Evolutionary conservation across 768 basidiomycete species (phyloP).

Genomic region (Baorangia bicolor): DNA sequence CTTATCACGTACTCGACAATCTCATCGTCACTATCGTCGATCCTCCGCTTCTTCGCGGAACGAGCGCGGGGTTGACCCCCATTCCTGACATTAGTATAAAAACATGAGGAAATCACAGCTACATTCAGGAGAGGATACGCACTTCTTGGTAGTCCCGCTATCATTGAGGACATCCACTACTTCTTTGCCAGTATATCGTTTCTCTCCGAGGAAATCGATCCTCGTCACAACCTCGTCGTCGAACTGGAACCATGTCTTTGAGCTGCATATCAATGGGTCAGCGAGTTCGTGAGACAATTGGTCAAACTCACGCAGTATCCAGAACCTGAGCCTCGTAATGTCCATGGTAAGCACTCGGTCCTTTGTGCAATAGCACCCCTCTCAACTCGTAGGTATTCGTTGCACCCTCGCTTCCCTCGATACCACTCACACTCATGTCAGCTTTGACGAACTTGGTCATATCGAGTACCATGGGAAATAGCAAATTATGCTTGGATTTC

Average conservation of each 20-base stretch:
- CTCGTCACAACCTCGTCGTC: constrained; percentile 85
- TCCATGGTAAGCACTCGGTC: constrained; percentile 87
- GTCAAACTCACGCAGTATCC: constrained; percentile 56
- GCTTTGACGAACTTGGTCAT: constrained; percentile 62
- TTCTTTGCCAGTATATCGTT: constrained; percentile 34
- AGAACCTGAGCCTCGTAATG: constrained; percentile 88
- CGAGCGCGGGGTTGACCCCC: constrained; percentile 36
- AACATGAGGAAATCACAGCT: not conserved
- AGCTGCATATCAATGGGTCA: constrained; percentile 38
- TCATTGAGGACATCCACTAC: constrained; percentile 27
- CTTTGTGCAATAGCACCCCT: constrained; percentile 87
- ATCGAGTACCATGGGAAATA: constrained; percentile 72
- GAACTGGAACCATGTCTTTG: constrained; percentile 83
- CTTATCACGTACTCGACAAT: constrained; percentile 28
- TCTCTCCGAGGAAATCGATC: constrained; percentile 54
- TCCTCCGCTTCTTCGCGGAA: constrained; percentile 47
- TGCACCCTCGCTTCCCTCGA: constrained; percentile 13
- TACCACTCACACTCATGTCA: constrained; percentile 26
- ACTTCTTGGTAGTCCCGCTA: constrained; percentile 28
- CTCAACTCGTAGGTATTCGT: constrained; percentile 71
- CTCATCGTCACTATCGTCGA: constrained; percentile 63
- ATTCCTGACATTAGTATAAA: constrained; percentile 16
- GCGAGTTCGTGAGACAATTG: not conserved
- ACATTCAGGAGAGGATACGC: constrained; percentile 9
- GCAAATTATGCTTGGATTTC: constrained; percentile 80